Evolutionary conservation across 371 early-diverging fungal genomes (phyloP).

Genomic region (Coemansia sp.): DNA sequence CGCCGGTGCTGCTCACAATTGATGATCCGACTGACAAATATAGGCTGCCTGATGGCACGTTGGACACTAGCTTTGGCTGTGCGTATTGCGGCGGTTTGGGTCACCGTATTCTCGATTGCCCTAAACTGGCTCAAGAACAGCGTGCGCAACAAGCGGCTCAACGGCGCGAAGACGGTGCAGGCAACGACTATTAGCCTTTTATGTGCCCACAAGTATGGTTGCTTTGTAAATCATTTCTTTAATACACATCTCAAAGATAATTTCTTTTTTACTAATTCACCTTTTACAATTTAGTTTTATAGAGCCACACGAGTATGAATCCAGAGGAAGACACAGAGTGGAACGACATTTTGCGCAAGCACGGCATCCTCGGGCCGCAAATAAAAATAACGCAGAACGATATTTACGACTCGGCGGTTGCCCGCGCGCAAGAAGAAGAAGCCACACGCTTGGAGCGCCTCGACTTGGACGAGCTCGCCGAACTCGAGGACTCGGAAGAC

Average conservation of each 20-base stretch:
- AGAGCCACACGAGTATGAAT: slow-evolving; percentile 38
- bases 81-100: slow-evolving; percentile 94
- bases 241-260: neutral
- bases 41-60: slow-evolving; percentile 57
- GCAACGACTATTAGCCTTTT: slow-evolving; percentile 22
- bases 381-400: slow-evolving; percentile 69
- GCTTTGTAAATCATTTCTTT: neutral
- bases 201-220: neutral
- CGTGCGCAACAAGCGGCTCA: slow-evolving; percentile 58
- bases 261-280: neutral
- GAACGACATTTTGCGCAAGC: slow-evolving; percentile 90
- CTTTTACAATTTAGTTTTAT: neutral
- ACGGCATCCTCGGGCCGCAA: slow-evolving; percentile 86
- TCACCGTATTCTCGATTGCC: slow-evolving; percentile 89
- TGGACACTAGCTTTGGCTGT: slow-evolving; percentile 68
- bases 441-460: slow-evolving; percentile 64
- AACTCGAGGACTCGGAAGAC: slow-evolving; percentile 81
- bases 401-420: slow-evolving; percentile 70
- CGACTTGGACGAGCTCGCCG: slow-evolving; percentile 85
- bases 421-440: slow-evolving; percentile 63
- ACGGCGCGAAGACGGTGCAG: slow-evolving; percentile 24
- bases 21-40: slow-evolving; percentile 86
- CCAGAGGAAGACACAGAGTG: slow-evolving; percentile 78
- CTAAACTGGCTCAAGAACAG: slow-evolving; percentile 74
- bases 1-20: slow-evolving; percentile 79